Evolutionary conservation across 192 early-diverging fungal genomes (phyloP).

Genomic region (Podila verticillata): DNA sequence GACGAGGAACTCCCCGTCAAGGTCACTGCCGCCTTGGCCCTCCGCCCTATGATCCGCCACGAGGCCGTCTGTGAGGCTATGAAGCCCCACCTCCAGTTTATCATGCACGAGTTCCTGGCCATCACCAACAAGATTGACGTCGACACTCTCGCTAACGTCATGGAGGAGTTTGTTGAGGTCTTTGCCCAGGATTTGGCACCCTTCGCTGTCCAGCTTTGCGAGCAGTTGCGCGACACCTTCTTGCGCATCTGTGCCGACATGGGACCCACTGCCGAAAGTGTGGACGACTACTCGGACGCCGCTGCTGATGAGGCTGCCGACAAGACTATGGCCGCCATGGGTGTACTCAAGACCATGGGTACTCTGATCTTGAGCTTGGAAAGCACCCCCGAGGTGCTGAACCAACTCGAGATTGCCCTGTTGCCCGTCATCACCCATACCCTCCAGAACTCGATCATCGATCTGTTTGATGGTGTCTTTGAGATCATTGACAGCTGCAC

Average conservation of each 20-base stretch:
- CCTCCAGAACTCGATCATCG: constrained; percentile 78
- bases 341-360: constrained; percentile 89
- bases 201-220: constrained; percentile 90
- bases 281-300: constrained; percentile 59
- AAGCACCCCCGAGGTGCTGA: constrained; percentile 79
- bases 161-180: constrained; percentile 92
- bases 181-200: constrained; percentile 92
- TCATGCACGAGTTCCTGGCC: constrained; percentile 89
- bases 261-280: constrained; percentile 46
- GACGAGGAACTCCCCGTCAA: constrained; percentile 90
- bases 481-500: constrained; percentile 91
- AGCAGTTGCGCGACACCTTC: constrained; percentile 89
- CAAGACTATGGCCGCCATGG: constrained; percentile 90
- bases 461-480: constrained; percentile 88
- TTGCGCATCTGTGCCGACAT: constrained; percentile 77
- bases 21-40: constrained; percentile 84
- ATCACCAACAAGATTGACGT: constrained; percentile 94
- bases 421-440: constrained; percentile 83
- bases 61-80: constrained; percentile 77
- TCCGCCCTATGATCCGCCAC: constrained; percentile 82
- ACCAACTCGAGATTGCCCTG: constrained; percentile 81
- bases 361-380: constrained; percentile 90
- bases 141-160: constrained; percentile 85
- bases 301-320: constrained; percentile 76
- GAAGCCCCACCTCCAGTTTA: constrained; percentile 80